Evolutionary conservation across 2,329 filamentous ascomycete species (phyloP), one percentile per base, ranked within the genome.

Genomic region (Colletotrichum trifolii): DNA sequence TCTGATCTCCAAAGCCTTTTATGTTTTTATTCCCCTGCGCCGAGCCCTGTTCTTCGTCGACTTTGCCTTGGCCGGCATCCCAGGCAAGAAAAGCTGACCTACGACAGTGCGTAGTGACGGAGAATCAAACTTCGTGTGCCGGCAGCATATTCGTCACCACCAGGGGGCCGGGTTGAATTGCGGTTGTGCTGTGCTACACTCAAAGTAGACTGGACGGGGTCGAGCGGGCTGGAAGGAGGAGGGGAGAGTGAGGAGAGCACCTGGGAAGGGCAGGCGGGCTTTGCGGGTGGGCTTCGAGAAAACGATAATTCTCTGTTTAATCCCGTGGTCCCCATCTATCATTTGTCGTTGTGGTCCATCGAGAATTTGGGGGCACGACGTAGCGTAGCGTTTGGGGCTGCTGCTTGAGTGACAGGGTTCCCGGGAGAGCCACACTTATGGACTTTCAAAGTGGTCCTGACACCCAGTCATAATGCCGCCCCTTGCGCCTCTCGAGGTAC

Each of bases 281-380:
- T 54, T 5, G 60, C 43, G 57, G 58, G 42, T 43, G 39, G 63
- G 40, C 58, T 66, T 57, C 59, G 59, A 63, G 63, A 66, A 63
- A 63, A 57, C 58, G 58, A 66, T 45, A 53, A 57, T 57, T 66
- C 53, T 63, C 63, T 57, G 58, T 45, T 57, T 49, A 57, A 57
- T 65, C 58, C 62, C 47, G 59, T 57, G 53, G 52, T 53, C 58
- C 45, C 47, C 62, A 36, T 56, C 52, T 58, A 47, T 62, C 58
- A 65, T 65, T 62, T 65, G 62, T 62, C 56, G 57, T 47, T 56
- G 46, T 65, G 62, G 58, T 56, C 62, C 62, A 39, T 61, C 52
- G 42, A 47, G 25, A 50, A 45, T 60, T 65, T 40, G 61, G 58
- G 62, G 25, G 25, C 25, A 25, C 25, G 25, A 25, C 25, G 25